Evolutionary conservation across 139 green algal species (phyloP), one percentile per base, ranked within the genome.

Genomic region (Ettlia oleoabundans): DNA sequence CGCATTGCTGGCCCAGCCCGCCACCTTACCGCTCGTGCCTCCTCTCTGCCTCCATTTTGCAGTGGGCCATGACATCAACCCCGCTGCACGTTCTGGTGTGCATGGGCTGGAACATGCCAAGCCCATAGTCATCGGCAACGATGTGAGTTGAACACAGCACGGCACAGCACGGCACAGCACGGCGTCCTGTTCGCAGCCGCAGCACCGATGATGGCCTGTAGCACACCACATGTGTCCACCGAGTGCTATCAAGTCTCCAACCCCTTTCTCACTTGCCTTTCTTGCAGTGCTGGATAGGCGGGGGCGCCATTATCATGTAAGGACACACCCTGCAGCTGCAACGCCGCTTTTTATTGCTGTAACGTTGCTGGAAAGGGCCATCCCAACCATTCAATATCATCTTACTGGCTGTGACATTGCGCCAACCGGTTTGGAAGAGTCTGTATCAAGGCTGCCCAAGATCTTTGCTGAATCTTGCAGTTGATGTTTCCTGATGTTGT

Each of bases 91-190:
- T 0, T n/a, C 78, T 0, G 65, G 86, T 1, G 38, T 84, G 33
- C 2, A 66, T 2, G 89, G 89, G 1, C 78, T 82, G 15, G 89
- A 93, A 52, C 78, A 71, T 52, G 88, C 62, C 13, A 80, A 82
- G 62, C 63, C 81, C 9, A 86, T 91, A 53, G 89, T 37, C 10
- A 89, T 92, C 38, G 88, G 88, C 9, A 78, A 87, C 32, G 80
- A 91, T 73, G 47, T 38, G 26, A n/a, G n/a, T n/a, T n/a, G n/a
- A n/a, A n/a, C n/a, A n/a, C n/a, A n/a, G n/a, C n/a, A n/a, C n/a
- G n/a, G n/a, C n/a, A n/a, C n/a, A n/a, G n/a, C n/a, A n/a, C n/a
- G n/a, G n/a, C n/a, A n/a, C n/a, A n/a, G n/a, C n/a, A n/a, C n/a
- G n/a, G n/a, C n/a, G n/a, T n/a, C n/a, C n/a, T n/a, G n/a, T n/a